Conservation (phyloP, 202 grass and related monocot genomes). For the Sporobolus alterniflorus region DNA sequence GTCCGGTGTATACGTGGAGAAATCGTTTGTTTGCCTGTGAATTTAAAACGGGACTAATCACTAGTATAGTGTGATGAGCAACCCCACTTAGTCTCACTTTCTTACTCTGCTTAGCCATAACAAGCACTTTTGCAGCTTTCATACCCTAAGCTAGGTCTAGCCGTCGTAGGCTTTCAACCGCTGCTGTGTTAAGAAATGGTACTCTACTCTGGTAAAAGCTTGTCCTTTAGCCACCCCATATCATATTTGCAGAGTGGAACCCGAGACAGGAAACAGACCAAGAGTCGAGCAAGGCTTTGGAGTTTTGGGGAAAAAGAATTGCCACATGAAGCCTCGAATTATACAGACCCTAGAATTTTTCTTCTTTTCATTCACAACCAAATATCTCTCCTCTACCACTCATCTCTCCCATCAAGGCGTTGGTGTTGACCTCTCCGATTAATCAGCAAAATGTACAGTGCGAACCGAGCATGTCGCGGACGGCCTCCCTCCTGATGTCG, state of each 20-base stretch:
- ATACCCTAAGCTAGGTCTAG: background rate
- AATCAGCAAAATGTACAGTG: constrained; percentile 69
- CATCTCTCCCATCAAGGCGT: constrained; percentile 35
- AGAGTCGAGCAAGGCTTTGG: constrained; percentile 31
- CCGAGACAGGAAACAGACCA: constrained; percentile 8
- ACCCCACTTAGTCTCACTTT: constrained; percentile 23
- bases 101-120: background rate
- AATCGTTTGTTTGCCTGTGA: constrained; percentile 30
- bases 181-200: constrained; percentile 21
- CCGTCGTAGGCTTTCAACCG: constrained; percentile 8
- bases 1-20: background rate
- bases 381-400: background rate
- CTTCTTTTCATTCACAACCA: background rate
- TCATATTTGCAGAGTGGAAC: constrained; percentile 39
- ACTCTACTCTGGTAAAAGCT: too few species aligned
- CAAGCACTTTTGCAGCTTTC: constrained; percentile 30
- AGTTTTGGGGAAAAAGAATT: constrained; percentile 14
- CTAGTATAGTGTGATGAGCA: background rate
- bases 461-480: constrained; percentile 68
- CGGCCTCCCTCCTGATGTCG: constrained; percentile 80
- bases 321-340: constrained; percentile 45
- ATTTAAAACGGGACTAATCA: background rate
- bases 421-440: too few species aligned
- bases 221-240: constrained; percentile 33
- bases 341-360: background rate